Conservation (phyloP, 2,329 filamentous ascomycete genomes). For the Fusarium sterilihyphosum region DNA sequence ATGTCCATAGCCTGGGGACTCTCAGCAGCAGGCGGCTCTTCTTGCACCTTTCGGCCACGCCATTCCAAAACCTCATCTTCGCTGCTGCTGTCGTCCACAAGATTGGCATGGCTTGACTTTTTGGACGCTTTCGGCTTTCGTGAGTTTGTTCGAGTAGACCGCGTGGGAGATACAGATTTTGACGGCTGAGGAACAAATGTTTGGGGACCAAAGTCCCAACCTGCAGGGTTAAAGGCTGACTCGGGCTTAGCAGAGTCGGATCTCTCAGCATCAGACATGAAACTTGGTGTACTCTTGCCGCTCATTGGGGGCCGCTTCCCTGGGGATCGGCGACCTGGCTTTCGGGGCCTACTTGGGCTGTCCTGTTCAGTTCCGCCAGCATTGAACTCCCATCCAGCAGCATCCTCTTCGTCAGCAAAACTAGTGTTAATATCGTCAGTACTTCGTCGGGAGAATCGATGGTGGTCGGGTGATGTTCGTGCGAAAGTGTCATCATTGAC, state of each 20-base stretch:
- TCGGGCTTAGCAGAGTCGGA: constrained; percentile 43
- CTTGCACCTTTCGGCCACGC: constrained; percentile 48
- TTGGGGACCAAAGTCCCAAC: constrained; percentile 66
- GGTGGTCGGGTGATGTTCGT: constrained; percentile 48
- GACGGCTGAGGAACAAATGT: constrained; percentile 62
- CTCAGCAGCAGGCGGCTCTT: constrained; percentile 45
- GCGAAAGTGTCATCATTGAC: constrained; percentile 55
- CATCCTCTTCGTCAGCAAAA: constrained; percentile 62
- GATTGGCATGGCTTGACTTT: constrained; percentile 56
- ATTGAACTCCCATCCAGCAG: constrained; percentile 61
- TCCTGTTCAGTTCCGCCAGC: constrained; percentile 55
- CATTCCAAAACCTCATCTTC: constrained; percentile 53
- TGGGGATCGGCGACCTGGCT: constrained; percentile 54
- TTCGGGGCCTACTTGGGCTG: constrained; percentile 46
- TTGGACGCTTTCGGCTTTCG: constrained; percentile 71
- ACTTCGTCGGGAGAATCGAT: constrained; percentile 60
- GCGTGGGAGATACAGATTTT: constrained; percentile 56
- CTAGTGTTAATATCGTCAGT: constrained; percentile 70
- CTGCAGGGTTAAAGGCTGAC: constrained; percentile 59
- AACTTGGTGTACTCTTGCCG: constrained; percentile 36
- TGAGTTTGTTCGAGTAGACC: constrained; percentile 56
- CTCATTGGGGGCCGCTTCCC: constrained; percentile 43
- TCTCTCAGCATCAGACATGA: constrained; percentile 34
- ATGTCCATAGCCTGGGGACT: constrained; percentile 74
- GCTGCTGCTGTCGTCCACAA: constrained; percentile 60